Evolutionary conservation across 345 rosid species (phyloP).

Genomic region (Boechera retrofracta): DNA sequence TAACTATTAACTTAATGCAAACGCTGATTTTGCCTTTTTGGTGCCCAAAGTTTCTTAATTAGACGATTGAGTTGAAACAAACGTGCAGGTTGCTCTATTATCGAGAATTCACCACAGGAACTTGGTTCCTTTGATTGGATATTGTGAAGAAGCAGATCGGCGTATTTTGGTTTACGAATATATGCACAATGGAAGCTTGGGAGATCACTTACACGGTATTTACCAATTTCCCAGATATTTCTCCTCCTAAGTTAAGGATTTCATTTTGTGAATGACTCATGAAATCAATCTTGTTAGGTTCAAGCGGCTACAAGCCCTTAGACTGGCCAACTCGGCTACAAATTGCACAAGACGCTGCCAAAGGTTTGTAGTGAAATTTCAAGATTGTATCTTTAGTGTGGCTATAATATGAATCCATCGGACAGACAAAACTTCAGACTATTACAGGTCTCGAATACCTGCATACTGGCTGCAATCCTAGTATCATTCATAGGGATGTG

Average conservation of each 20-base stretch:
- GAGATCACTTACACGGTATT: constrained; percentile 83
- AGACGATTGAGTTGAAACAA: background rate
- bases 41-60: background rate
- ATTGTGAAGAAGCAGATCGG: constrained; percentile 81
- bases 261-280: background rate
- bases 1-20: background rate
- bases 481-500: constrained; percentile 95
- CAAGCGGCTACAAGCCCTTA: constrained; percentile 59
- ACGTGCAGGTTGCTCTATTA: constrained; percentile 78
- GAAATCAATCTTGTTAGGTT: constrained; percentile 53
- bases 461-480: constrained; percentile 93
- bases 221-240: constrained; percentile 14
- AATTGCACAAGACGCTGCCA: constrained; percentile 92
- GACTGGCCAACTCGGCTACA: constrained; percentile 80
- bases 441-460: constrained; percentile 94
- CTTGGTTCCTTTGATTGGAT: constrained; percentile 95
- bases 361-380: constrained; percentile 57
- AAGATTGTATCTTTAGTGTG: constrained; percentile 11
- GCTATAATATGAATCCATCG: constrained; percentile 25
- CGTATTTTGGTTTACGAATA: constrained; percentile 86
- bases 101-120: constrained; percentile 98
- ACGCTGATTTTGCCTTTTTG: background rate
- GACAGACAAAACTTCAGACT: constrained; percentile 50
- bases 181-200: constrained; percentile 93
- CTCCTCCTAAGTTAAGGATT: constrained; percentile 7